Conservation (phyloP, 805 yeast species). For the Candida rishiriensis region DNA sequence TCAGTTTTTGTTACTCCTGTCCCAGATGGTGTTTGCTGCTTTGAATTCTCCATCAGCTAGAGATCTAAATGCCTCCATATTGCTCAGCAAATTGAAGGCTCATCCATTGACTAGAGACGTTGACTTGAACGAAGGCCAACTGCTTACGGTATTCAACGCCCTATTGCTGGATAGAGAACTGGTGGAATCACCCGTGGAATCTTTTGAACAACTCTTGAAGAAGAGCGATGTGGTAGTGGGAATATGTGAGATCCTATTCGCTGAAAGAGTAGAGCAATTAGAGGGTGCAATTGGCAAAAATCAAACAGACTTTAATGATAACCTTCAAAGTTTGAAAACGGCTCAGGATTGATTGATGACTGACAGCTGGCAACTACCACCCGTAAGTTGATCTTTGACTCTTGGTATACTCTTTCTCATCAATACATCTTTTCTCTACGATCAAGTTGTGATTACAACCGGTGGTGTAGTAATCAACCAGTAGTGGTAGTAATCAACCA, state of each 20-base stretch:
- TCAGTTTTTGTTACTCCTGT: slow-evolving; percentile 26
- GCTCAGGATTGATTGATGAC: too few species aligned
- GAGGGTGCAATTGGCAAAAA: slow-evolving; percentile 12
- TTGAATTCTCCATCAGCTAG: slow-evolving; percentile 9
- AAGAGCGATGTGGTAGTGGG: slow-evolving; percentile 18
- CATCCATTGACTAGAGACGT: slow-evolving; percentile 24
- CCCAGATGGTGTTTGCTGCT: slow-evolving; percentile 26
- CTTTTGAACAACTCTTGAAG: slow-evolving; percentile 8
- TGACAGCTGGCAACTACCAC: too few species aligned
- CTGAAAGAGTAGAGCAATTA: slow-evolving; percentile 18
- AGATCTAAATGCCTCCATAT: slow-evolving; percentile 9
- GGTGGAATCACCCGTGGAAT: slow-evolving; percentile 5
- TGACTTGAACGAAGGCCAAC: slow-evolving; percentile 11
- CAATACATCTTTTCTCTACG: too few species aligned
- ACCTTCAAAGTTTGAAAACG: background rate
- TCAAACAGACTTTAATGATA: slow-evolving; percentile 10
- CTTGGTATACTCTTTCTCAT: too few species aligned
- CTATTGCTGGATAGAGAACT: slow-evolving; percentile 15
- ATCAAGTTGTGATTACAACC: too few species aligned
- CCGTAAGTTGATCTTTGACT: too few species aligned
- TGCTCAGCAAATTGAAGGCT: slow-evolving; percentile 12
- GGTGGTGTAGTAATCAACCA: too few species aligned
- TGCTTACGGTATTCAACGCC: slow-evolving; percentile 15
- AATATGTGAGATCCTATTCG: slow-evolving; percentile 21
- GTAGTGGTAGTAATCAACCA: too few species aligned